Conservation (phyloP, 164 flowering plant genomes). For the Houttuynia cordata region DNA sequence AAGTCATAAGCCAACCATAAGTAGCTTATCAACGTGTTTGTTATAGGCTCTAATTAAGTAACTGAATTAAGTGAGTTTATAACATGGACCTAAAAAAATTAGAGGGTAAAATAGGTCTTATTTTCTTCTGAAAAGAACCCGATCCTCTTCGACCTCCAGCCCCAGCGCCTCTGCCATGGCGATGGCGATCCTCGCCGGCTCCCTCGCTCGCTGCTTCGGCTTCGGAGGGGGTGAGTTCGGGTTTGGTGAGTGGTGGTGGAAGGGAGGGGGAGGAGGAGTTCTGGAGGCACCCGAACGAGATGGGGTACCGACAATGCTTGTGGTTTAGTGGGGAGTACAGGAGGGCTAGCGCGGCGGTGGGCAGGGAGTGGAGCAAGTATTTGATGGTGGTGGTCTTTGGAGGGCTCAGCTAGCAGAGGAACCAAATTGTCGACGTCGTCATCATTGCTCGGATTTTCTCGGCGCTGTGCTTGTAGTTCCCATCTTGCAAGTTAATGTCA, state of each 20-base stretch:
- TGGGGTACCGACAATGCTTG: slow-evolving; percentile 74
- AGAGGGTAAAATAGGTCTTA: too few relatives aligned
- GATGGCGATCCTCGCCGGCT: slow-evolving; percentile 22
- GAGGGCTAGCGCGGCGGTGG: slow-evolving; percentile 23
- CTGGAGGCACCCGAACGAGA: slow-evolving; percentile 82
- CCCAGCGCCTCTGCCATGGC: slow-evolving; percentile 27
- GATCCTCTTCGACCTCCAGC: slow-evolving; percentile 29
- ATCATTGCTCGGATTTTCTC: slow-evolving; percentile 90
- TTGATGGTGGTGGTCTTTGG: slow-evolving; percentile 91
- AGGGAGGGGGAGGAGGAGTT: slow-evolving; percentile 20
- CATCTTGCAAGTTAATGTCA: slow-evolving; percentile 82
- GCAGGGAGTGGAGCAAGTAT: slow-evolving; percentile 51
- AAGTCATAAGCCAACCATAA: too few relatives aligned
- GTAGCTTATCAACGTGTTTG: too few relatives aligned
- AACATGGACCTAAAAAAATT: too few relatives aligned
- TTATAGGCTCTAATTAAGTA: too few relatives aligned
- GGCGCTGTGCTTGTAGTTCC: slow-evolving; percentile 94
- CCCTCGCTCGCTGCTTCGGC: not conserved
- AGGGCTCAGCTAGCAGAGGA: slow-evolving; percentile 93
- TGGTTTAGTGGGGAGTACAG: slow-evolving; percentile 46
- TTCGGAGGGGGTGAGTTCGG: not conserved
- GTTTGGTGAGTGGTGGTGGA: slow-evolving; percentile 1
- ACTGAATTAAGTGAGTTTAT: too few relatives aligned
- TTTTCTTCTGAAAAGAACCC: too few relatives aligned
- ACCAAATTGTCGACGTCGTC: slow-evolving; percentile 97